A percentile compares a stretch with the other conserved stretches of the same genome.
phyloP scores from a whole-genome alignment of 208 protist species.

The Crithidia brevicula region DNA sequence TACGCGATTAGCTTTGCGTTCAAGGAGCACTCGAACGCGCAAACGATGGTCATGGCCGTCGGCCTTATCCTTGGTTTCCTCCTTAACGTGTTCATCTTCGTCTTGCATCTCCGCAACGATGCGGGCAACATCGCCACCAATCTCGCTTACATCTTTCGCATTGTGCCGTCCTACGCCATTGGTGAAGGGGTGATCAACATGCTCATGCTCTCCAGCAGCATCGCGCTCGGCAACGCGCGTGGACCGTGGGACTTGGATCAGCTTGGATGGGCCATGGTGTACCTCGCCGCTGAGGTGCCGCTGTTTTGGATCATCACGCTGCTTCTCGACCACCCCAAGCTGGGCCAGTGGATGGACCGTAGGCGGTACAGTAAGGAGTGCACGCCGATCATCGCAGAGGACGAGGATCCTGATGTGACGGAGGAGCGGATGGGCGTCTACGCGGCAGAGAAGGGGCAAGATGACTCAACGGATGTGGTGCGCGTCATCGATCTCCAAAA shows the following conservation, averaged over 20 bases:
- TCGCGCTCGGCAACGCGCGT: not conserved
- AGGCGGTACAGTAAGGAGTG: slow-evolving; percentile 1
- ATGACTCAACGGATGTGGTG: slow-evolving; percentile 38
- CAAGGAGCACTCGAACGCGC: slow-evolving; percentile 53
- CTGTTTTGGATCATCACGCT: slow-evolving; percentile 41
- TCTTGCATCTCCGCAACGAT: slow-evolving; percentile 35
- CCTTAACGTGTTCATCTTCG: slow-evolving; percentile 46
- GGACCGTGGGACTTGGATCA: slow-evolving; percentile 33
- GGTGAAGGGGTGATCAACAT: slow-evolving; percentile 69
- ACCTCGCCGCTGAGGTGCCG: slow-evolving; percentile 53
- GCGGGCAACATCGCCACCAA: slow-evolving; percentile 23
- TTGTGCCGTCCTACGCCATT: slow-evolving; percentile 59
- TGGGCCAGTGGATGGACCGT: slow-evolving; percentile 14
- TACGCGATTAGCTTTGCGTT: slow-evolving; percentile 68
- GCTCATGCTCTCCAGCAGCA: slow-evolving; percentile 30
- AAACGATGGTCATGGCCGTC: slow-evolving; percentile 53
- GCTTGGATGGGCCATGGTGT: slow-evolving; percentile 39
- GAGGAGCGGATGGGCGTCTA: slow-evolving; percentile 42
- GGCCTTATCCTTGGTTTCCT: slow-evolving; percentile 69
- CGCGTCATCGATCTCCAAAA: slow-evolving; percentile 55
- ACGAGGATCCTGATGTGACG: slow-evolving; percentile 54
- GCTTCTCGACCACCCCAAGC: slow-evolving; percentile 48
- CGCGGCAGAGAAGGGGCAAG: slow-evolving; percentile 15
- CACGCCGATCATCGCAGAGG: slow-evolving; percentile 9
- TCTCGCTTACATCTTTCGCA: slow-evolving; percentile 45